Evolutionary conservation across 2,329 filamentous ascomycete species (phyloP).

Genomic region (Alternaria postmessia): DNA sequence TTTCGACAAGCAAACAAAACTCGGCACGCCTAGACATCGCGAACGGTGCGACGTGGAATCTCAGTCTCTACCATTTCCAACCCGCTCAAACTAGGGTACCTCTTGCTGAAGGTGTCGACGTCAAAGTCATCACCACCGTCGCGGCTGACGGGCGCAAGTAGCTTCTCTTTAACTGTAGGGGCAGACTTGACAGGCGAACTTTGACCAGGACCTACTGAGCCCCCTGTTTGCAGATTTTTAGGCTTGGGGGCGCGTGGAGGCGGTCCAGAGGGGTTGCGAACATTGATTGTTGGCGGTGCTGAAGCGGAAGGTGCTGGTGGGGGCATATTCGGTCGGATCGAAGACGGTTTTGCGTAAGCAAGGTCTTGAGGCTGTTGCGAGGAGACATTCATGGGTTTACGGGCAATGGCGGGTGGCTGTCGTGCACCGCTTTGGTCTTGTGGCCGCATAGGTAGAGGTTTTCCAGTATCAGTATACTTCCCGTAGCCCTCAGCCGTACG

Average conservation of each 20-base stretch:
- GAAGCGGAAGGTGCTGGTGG: constrained; percentile 40
- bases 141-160: constrained; percentile 19
- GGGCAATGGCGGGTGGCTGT: constrained; percentile 37
- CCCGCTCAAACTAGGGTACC: constrained; percentile 83
- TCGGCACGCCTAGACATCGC: constrained; percentile 26
- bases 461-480: constrained; percentile 70
- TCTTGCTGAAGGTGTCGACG: constrained; percentile 74
- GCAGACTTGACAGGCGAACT: constrained; percentile 10
- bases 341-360: constrained; percentile 37
- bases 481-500: constrained; percentile 91
- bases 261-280: constrained; percentile 43
- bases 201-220: constrained; percentile 16
- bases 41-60: constrained; percentile 37
- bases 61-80: constrained; percentile 89
- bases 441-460: constrained; percentile 41
- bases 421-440: constrained; percentile 35
- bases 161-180: constrained; percentile 29
- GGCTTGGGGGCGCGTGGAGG: constrained; percentile 67
- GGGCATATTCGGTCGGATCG: constrained; percentile 31
- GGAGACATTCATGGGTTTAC: constrained; percentile 59
- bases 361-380: constrained; percentile 33
- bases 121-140: constrained; percentile 69
- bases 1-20: neutral
- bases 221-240: constrained; percentile 63
- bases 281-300: constrained; percentile 43